These are phyloP conservation scores for Thelonectria discophora DNA, from an alignment of 2,329 filamentous ascomycete species.

Conservation along the genomic window DNA sequence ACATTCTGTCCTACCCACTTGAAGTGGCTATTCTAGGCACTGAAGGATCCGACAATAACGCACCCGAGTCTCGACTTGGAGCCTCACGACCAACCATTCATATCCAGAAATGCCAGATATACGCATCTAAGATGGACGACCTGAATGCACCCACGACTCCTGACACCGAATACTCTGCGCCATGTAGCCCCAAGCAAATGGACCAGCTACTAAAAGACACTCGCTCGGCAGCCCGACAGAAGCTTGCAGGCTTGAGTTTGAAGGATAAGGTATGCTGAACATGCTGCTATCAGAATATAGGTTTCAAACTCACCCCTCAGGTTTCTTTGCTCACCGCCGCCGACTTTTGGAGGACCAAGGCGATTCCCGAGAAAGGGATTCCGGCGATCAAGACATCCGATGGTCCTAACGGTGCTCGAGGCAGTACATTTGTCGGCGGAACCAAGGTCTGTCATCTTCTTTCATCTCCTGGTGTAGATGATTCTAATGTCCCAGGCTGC, in stretches of 20 bases:
- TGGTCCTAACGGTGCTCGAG: constrained; percentile 75
- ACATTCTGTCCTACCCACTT: background rate
- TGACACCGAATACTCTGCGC: constrained; percentile 59
- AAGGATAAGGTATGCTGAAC: constrained; percentile 63
- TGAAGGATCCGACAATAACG: background rate
- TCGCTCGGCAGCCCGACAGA: constrained; percentile 56
- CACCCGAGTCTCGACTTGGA: background rate
- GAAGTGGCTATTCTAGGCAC: background rate
- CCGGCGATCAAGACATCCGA: constrained; percentile 73
- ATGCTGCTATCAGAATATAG: background rate
- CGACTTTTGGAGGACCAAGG: constrained; percentile 75
- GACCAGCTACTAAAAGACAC: constrained; percentile 48
- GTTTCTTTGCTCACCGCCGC: constrained; percentile 67
- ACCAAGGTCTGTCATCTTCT: constrained; percentile 58
- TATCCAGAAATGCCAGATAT: background rate
- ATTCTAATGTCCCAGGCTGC: constrained; percentile 63
- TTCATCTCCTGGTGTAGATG: background rate
- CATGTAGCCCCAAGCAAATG: constrained; percentile 54
- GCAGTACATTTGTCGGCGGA: constrained; percentile 73
- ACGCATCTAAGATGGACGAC: constrained; percentile 29
- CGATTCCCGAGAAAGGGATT: constrained; percentile 69
- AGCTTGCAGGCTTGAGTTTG: constrained; percentile 60
- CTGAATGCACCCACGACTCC: constrained; percentile 52
- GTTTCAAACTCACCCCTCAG: constrained; percentile 46
- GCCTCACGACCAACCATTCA: background rate